Conservation (phyloP, 495 filamentous ascomycete genomes). For the Penicillium bovifimosum region DNA sequence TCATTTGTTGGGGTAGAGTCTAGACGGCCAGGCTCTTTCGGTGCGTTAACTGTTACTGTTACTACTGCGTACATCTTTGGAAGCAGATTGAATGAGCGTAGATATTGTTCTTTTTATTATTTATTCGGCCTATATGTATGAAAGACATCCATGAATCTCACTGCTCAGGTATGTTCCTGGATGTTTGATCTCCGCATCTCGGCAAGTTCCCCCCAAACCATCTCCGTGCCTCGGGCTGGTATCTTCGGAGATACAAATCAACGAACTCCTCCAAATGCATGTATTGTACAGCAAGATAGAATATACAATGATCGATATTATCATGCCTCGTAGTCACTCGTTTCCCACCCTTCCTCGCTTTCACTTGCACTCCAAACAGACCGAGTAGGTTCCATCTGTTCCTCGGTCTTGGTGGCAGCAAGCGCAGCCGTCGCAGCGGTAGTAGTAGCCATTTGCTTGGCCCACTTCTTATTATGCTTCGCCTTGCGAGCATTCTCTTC, state of each 20-base stretch:
- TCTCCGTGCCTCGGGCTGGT: not conserved
- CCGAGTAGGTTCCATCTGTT: not conserved
- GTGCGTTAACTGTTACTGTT: no score
- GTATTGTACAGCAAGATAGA: not conserved
- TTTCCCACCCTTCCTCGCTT: conserved; percentile 41
- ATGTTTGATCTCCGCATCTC: not conserved
- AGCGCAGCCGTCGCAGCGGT: conserved; percentile 5
- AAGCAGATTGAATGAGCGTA: not conserved
- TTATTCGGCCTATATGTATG: not conserved
- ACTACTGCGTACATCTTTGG: no score
- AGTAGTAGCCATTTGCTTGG: conserved; percentile 11
- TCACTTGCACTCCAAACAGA: conserved; percentile 40
- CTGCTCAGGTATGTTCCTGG: not conserved
- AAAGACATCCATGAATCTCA: not conserved
- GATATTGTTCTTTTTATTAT: not conserved
- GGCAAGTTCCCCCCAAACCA: not conserved
- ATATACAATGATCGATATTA: conserved; percentile 4
- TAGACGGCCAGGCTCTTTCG: not conserved
- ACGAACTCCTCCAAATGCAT: not conserved
- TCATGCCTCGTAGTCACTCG: conserved; percentile 24
- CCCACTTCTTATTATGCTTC: conserved; percentile 22
- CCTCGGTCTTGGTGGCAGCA: conserved; percentile 3
- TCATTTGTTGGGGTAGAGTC: not conserved
- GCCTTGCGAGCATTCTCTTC: conserved; percentile 22
- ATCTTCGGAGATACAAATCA: not conserved